Conservation (phyloP, 306 rosid genomes). For the Corylus heterophylla region DNA sequence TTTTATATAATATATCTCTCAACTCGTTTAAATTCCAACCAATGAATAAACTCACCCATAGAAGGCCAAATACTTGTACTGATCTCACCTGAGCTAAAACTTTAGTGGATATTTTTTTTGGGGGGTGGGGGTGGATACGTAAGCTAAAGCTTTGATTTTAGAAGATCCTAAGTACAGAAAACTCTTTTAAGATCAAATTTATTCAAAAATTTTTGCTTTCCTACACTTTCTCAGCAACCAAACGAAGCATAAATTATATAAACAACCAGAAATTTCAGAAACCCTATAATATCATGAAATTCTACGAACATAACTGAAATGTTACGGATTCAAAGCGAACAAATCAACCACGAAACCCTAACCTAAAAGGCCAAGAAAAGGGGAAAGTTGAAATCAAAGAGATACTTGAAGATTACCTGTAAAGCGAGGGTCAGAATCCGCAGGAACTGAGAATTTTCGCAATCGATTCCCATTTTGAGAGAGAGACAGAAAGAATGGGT, state of each 20-base stretch:
- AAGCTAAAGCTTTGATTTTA: not conserved
- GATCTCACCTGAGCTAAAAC: not conserved
- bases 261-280: constrained; percentile 4
- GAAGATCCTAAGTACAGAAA: not conserved
- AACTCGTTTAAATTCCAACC: not conserved
- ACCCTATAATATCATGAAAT: not conserved
- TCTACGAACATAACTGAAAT: not conserved
- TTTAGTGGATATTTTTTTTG: too few species aligned
- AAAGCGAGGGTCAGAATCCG: constrained; percentile 12
- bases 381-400: not conserved
- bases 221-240: constrained; percentile 8
- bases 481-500: not conserved
- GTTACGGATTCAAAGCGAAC: constrained; percentile 1
- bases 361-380: not conserved
- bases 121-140: not conserved
- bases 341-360: not conserved
- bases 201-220: constrained; percentile 1
- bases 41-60: not conserved
- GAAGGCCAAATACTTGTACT: not conserved
- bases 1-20: not conserved
- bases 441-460: constrained; percentile 18
- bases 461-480: constrained; percentile 18
- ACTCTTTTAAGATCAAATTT: not conserved
- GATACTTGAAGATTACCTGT: constrained; percentile 26
- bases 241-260: not conserved